Conservation (phyloP, 345 rosid species). For the Brassica juncea region DNA sequence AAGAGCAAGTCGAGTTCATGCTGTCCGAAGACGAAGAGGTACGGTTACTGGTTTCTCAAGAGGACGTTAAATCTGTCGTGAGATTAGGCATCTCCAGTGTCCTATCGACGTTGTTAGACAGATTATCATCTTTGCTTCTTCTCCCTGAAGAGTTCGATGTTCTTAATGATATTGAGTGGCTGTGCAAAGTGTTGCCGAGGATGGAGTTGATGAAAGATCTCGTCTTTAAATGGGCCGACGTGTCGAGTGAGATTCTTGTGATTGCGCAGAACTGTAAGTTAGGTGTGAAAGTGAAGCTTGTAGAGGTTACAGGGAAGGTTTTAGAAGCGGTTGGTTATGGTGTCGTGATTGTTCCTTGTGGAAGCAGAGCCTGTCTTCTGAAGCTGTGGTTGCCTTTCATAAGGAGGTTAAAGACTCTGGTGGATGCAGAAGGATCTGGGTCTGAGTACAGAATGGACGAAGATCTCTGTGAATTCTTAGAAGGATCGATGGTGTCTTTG, state of each 20-base stretch:
- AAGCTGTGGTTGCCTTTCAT: slow-evolving; percentile 88
- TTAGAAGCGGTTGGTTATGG: slow-evolving; percentile 95
- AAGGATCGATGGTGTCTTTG: slow-evolving; percentile 73
- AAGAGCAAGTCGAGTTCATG: slow-evolving; percentile 92
- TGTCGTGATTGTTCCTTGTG: slow-evolving; percentile 65
- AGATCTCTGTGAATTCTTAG: slow-evolving; percentile 71
- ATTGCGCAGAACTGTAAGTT: slow-evolving; percentile 62
- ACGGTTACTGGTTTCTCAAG: slow-evolving; percentile 55
- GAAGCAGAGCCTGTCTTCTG: slow-evolving; percentile 53
- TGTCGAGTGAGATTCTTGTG: slow-evolving; percentile 52
- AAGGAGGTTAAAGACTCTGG: slow-evolving; percentile 69
- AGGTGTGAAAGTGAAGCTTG: slow-evolving; percentile 72
- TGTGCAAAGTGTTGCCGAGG: slow-evolving; percentile 69
- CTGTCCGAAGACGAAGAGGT: slow-evolving; percentile 65
- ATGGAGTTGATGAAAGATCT: slow-evolving; percentile 85
- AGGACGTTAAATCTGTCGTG: slow-evolving; percentile 68
- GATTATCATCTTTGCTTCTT: slow-evolving; percentile 49
- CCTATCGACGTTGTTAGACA: slow-evolving; percentile 56
- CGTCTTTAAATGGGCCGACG: slow-evolving; percentile 64
- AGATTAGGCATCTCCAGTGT: slow-evolving; percentile 55
- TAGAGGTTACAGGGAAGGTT: slow-evolving; percentile 77
- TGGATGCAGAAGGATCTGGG: slow-evolving; percentile 54
- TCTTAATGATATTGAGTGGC: slow-evolving; percentile 75
- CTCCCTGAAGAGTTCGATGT: slow-evolving; percentile 45
- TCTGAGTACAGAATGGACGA: slow-evolving; percentile 74